Evolutionary conservation across 352 stramenopile genomes (phyloP).

Genomic region (Halophytophthora polymorphica): DNA sequence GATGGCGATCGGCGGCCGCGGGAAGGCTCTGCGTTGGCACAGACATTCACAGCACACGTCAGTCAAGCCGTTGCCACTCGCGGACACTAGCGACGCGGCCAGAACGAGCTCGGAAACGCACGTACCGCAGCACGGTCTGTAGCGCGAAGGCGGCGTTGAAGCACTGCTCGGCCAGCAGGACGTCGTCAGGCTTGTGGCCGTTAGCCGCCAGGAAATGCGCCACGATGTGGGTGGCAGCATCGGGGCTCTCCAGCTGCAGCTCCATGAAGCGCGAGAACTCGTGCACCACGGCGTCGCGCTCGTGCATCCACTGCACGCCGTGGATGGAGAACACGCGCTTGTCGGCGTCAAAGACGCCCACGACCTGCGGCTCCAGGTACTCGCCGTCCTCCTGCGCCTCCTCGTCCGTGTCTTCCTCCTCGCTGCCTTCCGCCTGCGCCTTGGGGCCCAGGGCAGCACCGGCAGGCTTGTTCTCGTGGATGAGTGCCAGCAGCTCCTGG

Average conservation of each 20-base stretch:
- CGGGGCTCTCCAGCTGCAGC: conserved; percentile 57
- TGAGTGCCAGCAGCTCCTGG: conserved; percentile 38
- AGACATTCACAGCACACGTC: conserved; percentile 3
- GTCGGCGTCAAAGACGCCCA: conserved; percentile 58
- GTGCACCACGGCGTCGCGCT: conserved; percentile 58
- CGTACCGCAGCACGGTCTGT: conserved; percentile 64
- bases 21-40: conserved; percentile 45
- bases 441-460: conserved; percentile 11
- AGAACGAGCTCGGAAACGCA: conserved; percentile 1
- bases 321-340: conserved; percentile 61
- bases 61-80: not conserved
- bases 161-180: conserved; percentile 55
- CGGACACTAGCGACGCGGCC: not conserved
- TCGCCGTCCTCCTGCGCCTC: conserved; percentile 17
- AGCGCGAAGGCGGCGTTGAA: conserved; percentile 77
- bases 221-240: conserved; percentile 36
- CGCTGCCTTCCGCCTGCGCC: conserved; percentile 34
- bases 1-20: conserved; percentile 48
- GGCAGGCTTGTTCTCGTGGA: conserved; percentile 37
- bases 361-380: conserved; percentile 38
- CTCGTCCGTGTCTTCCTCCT: conserved; percentile 43
- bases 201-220: conserved; percentile 59
- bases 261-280: conserved; percentile 75
- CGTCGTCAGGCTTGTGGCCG: conserved; percentile 38
- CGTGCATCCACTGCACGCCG: conserved; percentile 61